Evolutionary conservation across 2,329 filamentous ascomycete species (phyloP), one percentile per base, ranked within the genome.

Genomic region (Ciborinia camelliae): DNA sequence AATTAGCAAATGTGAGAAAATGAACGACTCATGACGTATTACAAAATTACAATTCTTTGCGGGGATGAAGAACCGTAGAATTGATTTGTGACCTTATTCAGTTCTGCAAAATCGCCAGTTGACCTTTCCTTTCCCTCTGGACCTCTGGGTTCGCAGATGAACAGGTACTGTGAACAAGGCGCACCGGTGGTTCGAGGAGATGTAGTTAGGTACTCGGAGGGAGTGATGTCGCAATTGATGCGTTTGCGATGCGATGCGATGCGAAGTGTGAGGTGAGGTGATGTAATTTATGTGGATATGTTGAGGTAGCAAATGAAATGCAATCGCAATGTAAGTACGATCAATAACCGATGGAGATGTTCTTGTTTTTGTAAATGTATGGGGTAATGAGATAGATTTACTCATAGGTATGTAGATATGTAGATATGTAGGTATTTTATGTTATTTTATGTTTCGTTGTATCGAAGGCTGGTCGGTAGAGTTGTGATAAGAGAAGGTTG

Each of bases 301-400:
- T 43, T 26, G 6, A 35, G 48, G 30, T 15, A 43, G 59, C 59
- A 53, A 53, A 62, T 54, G 48, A 53, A 53, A 62, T 54, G 48
- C 26, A 47, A 53, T 52, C 9, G 35, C 4, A 14, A 51, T 15
- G 18, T 8, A 35, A 7, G 28, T 47, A 23, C 15, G 14, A 26
- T 23, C 12, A n/a, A 32, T 23, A n/a, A n/a, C n/a, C n/a, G n/a
- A 15, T 43, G 28, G 5, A 32, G 14, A 32, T 43, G 18, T 32
- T 30, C 10, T 30, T n/a, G 39, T 47, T 51, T n/a, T 12, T 20
- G 32, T 61, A n/a, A n/a, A 30, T 50, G 32, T 48, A n/a, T 20
- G 43, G 52, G 20, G 28, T 9, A 45, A 57, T 47, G 55, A 47
- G 9, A 35, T 20, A 14, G 14, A 10, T 35, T 35, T 35, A 26